phyloP scores from a whole-genome alignment of 805 yeast genomes.

The Yarrowia bubula region DNA sequence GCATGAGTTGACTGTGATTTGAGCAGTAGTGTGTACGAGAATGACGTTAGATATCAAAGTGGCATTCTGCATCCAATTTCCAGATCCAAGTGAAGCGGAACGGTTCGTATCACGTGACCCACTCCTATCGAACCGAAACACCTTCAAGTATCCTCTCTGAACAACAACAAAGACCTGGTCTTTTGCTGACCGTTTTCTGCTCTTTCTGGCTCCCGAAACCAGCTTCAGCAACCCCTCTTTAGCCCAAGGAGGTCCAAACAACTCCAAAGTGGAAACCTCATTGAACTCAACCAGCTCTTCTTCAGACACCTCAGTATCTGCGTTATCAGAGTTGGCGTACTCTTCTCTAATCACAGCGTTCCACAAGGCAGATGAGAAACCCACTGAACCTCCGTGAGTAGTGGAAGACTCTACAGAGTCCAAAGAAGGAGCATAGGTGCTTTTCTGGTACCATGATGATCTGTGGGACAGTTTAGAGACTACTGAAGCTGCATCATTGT shows the following conservation, averaged over 20 bases:
- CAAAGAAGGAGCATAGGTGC: not conserved
- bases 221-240: constrained; percentile 61
- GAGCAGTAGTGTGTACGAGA: constrained; percentile 46
- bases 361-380: constrained; percentile 35
- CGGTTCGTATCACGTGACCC: not conserved
- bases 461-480: constrained; percentile 11
- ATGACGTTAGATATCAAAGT: constrained; percentile 52
- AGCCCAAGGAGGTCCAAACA: constrained; percentile 72
- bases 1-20: constrained; percentile 15
- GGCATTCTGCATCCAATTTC: constrained; percentile 67
- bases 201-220: constrained; percentile 29
- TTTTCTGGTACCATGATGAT: constrained; percentile 7
- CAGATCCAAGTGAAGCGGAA: constrained; percentile 48
- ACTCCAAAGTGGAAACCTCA: constrained; percentile 44
- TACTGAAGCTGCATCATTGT: constrained; percentile 8
- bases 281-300: not conserved
- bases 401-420: not conserved
- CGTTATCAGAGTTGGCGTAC: not conserved
- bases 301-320: not conserved
- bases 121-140: constrained; percentile 32
- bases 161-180: constrained; percentile 59
- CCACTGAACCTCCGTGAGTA: constrained; percentile 29
- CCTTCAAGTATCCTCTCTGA: constrained; percentile 56
- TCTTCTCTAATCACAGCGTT: constrained; percentile 35
- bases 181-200: constrained; percentile 40